Base-by-base conservation (phyloP, 176 grass and related monocot genomes). In the Oryza coarctata region DNA sequence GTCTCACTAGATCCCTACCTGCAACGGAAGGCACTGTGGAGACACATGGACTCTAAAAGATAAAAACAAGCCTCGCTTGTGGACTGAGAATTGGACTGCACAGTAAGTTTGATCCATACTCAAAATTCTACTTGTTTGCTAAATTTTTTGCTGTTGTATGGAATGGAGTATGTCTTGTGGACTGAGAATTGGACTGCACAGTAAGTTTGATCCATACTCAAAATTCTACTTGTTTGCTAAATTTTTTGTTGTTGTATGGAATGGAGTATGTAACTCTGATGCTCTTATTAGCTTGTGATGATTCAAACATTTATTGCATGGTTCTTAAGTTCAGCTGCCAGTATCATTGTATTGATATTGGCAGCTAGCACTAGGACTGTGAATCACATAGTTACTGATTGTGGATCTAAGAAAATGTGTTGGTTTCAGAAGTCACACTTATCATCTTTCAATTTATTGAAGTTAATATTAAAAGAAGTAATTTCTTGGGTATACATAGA, bases 101-200 rank as follows among this genome's bases (percentile, higher is more conserved):
- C 95, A 98, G 95, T 98, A 88, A 98, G 92, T 86, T 87, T 76
- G 85, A 86, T 77, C 68, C 36, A 74, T 65, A 77, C 58, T 78
- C 33, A 77, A 66, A 72, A 72, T 82, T 82, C 34, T 57, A 36
- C 31, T 64, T 82, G 62, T 67, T 77, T 25, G 20, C 34, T 23
- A 55, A 77, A 34, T 5, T 67, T 70, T n/a, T 17, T 22, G 3
- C 18, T 30, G 15, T 47, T 6, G 26, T 69, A 61, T 75, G 15
- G 34, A 40, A n/a, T n/a, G n/a, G n/a, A n/a, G n/a, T n/a, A n/a
- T n/a, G n/a, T n/a, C 26, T 69, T 98, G 64, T 95, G 95, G 90
- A 93, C 92, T 36, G 92, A 98, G 93, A 98, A 98, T 68, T 98
- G 95, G 95, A 95, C 92, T 87, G 76, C 93, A 84, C 95, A 98